phyloP scores from a whole-genome alignment of 2,329 filamentous ascomycete genomes.

The Trichoderma oligosporum region DNA sequence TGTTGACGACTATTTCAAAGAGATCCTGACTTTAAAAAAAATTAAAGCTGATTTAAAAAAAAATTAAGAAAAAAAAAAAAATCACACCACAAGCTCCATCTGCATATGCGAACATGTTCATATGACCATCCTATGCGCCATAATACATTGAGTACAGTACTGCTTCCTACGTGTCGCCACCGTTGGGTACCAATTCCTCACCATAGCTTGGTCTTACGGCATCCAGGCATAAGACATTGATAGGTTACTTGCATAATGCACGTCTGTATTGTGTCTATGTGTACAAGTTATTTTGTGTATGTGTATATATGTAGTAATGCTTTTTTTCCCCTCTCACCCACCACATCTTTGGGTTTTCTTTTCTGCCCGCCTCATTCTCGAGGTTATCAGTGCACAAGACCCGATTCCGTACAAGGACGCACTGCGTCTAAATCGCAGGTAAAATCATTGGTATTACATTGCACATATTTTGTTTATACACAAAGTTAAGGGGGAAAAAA shows the following conservation, averaged over 20 bases:
- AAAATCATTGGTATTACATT: constrained; percentile 3
- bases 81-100: neutral
- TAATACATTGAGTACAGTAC: too few species aligned
- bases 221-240: neutral
- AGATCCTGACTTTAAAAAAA: too few species aligned
- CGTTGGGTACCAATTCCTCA: neutral
- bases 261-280: too few species aligned
- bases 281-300: too few species aligned
- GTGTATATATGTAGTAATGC: too few species aligned
- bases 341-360: neutral
- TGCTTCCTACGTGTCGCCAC: too few species aligned
- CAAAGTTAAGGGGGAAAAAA: constrained; percentile 7
- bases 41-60: neutral
- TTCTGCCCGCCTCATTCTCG: neutral
- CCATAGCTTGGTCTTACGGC: neutral
- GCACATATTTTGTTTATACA: constrained; percentile 2
- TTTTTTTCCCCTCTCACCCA: neutral
- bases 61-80: too few species aligned
- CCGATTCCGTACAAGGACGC: neutral
- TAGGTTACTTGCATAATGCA: neutral
- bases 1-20: too few species aligned
- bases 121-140: neutral
- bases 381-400: neutral
- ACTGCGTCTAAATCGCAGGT: neutral
- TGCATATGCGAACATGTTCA: neutral